phyloP scores from a whole-genome alignment of 805 yeast species.

The Barnettozyma californica region DNA sequence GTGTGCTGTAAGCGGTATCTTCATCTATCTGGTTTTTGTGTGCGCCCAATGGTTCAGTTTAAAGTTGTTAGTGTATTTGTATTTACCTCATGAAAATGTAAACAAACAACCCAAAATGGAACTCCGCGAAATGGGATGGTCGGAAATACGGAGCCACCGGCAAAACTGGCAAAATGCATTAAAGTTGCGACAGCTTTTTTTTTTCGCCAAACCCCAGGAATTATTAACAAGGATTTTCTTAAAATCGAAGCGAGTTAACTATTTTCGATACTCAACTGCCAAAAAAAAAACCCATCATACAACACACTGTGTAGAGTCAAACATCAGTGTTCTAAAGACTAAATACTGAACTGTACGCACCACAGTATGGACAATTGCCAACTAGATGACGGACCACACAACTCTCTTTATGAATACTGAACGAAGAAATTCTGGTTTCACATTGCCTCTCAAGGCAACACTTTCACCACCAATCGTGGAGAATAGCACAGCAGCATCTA shows the following conservation, averaged over 20 bases:
- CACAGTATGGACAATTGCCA: background rate
- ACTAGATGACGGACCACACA: background rate
- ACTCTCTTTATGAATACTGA: conserved; percentile 1
- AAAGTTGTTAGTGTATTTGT: too few species aligned
- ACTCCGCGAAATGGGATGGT: background rate
- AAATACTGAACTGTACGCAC: background rate
- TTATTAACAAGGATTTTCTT: background rate
- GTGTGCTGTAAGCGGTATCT: background rate
- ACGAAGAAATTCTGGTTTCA: conserved; percentile 4
- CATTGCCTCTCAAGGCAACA: conserved; percentile 14
- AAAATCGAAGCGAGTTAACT: background rate
- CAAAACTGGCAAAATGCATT: background rate
- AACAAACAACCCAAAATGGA: conserved; percentile 6
- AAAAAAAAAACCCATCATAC: too few species aligned
- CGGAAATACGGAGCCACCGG: background rate
- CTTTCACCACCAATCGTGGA: conserved; percentile 19
- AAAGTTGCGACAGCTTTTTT: background rate
- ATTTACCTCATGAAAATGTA: too few species aligned
- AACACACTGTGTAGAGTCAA: too few species aligned
- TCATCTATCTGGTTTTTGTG: background rate
- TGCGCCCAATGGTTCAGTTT: background rate
- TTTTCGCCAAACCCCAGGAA: background rate
- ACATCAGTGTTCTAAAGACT: background rate
- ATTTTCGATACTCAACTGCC: background rate
- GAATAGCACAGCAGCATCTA: conserved; percentile 3